Percentiles rank a stretch among this genome's conserved stretches.
phyloP scores from a whole-genome alignment of 1,139 yeast species.

The Suhomyces anneliseae region DNA sequence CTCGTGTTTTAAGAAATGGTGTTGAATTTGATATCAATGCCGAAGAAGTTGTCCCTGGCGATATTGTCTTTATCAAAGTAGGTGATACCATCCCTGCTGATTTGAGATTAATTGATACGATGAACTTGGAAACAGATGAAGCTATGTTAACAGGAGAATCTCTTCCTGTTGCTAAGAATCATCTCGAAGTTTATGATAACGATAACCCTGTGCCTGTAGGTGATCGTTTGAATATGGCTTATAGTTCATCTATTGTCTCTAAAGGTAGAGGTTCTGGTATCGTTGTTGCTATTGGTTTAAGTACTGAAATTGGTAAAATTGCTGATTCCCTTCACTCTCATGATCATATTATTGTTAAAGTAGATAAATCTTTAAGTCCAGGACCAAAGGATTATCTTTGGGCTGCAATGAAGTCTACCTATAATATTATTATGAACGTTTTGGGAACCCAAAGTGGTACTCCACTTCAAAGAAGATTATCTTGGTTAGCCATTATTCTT shows the following conservation, averaged over 20 bases:
- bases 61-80: slow-evolving; percentile 60
- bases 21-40: slow-evolving; percentile 60
- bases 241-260: slow-evolving; percentile 67
- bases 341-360: slow-evolving; percentile 25
- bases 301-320: slow-evolving; percentile 76
- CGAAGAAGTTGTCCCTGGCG: slow-evolving; percentile 77
- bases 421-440: slow-evolving; percentile 56
- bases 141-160: slow-evolving; percentile 83
- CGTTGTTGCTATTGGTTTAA: slow-evolving; percentile 64
- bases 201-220: slow-evolving; percentile 59
- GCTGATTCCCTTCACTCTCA: slow-evolving; percentile 58
- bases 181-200: slow-evolving; percentile 39
- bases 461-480: slow-evolving; percentile 65
- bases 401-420: slow-evolving; percentile 16
- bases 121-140: slow-evolving; percentile 79
- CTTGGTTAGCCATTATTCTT: slow-evolving; percentile 68
- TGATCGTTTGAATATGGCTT: slow-evolving; percentile 74
- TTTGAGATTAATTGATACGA: slow-evolving; percentile 56
- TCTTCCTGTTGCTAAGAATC: slow-evolving; percentile 65
- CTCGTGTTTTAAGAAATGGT: slow-evolving; percentile 67
- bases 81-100: slow-evolving; percentile 87
- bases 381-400: slow-evolving; percentile 16
- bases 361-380: slow-evolving; percentile 19
- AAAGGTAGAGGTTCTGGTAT: slow-evolving; percentile 79
- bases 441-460: slow-evolving; percentile 79